Base-by-base conservation (phyloP, 2,329 filamentous ascomycete species). In the Aspergillaceae sp. region DNA sequence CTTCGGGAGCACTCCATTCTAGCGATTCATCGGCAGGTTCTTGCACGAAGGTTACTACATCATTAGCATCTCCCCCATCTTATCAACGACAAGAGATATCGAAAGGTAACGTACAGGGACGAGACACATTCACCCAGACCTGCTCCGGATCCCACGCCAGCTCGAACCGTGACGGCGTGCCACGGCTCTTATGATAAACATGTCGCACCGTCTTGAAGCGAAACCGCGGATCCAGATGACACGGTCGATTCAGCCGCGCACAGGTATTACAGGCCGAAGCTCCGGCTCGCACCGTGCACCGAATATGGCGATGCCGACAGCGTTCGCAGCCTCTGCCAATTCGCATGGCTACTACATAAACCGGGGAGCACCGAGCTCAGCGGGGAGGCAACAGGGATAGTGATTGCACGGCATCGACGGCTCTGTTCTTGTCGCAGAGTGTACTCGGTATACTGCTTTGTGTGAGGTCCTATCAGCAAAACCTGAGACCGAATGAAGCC, bases 301-400 rank as follows among this genome's bases (percentile, higher is more conserved):
- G 59, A 32, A 64, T 62, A 56, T 65, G 63, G 50, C 63, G 62
- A 61, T 61, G 47, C 30, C 62, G 63, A 57, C 63, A 65, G 49
- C 58, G 53, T 50, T 51, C 57, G 58, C 63, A 65, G 47, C 62
- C 63, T 49, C 56, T 60, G 43, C 57, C 56, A 48, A 63, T 60
- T 54, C 61, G 59, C 61, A 63, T 63, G 47, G 49, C 52, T 29
- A 37, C 36, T 38, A 38, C 27, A 38, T 28, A 38, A 27, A 26
- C 36, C 36, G 36, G 36, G 36, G 36, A 38, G 36, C 36, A 19
- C 27, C 5, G 9, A 38, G 36, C 36, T 38, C 36, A 38, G 36
- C 36, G 36, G 36, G 36, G 26, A 38, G 8, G 27, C 36, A 28
- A 38, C 36, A 38, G 36, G 36, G 36, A 38, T 38, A 26, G 9